A percentile compares a stretch with the other conserved stretches of the same genome.
phyloP scores from a whole-genome alignment of 2,329 filamentous ascomycete genomes.

The Arthrobotrys sphaeroides region DNA sequence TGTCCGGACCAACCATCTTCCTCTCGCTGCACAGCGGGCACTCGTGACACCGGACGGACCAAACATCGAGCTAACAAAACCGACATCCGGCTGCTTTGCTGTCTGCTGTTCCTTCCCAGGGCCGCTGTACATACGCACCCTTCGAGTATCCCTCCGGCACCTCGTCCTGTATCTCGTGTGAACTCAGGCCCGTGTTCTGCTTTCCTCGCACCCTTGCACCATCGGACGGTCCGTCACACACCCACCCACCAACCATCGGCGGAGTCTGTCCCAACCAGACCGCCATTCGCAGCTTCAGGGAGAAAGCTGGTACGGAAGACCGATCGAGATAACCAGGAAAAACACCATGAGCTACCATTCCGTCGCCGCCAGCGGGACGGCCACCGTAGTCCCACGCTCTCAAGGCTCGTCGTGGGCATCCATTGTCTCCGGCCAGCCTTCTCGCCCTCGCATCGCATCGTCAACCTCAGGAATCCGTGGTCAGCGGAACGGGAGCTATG shows the following conservation, averaged over 20 bases:
- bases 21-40: not conserved
- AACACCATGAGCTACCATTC: slow-evolving; percentile 7
- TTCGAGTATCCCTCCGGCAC: not conserved
- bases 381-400: slow-evolving; percentile 22
- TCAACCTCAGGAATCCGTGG: slow-evolving; percentile 29
- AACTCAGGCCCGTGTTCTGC: not conserved
- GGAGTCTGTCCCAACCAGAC: slow-evolving; percentile 21
- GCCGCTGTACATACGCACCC: not conserved
- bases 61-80: no score
- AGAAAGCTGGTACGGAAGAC: not conserved
- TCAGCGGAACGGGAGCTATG: slow-evolving; percentile 43
- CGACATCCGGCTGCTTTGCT: slow-evolving; percentile 8
- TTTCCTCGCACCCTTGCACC: slow-evolving; percentile 4
- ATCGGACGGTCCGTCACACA: slow-evolving; percentile 12
- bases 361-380: slow-evolving; percentile 1
- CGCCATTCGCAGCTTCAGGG: slow-evolving; percentile 6
- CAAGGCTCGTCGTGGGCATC: slow-evolving; percentile 47
- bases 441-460: slow-evolving; percentile 42
- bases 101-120: not conserved
- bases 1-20: not conserved
- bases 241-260: slow-evolving; percentile 19
- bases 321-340: not conserved
- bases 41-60: slow-evolving; percentile 29
- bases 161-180: not conserved
- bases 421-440: slow-evolving; percentile 48